Percentiles rank a stretch among this genome's conserved stretches.
phyloP scores from a whole-genome alignment of 352 stramenopile species.

The Phytophthora sojae region DNA sequence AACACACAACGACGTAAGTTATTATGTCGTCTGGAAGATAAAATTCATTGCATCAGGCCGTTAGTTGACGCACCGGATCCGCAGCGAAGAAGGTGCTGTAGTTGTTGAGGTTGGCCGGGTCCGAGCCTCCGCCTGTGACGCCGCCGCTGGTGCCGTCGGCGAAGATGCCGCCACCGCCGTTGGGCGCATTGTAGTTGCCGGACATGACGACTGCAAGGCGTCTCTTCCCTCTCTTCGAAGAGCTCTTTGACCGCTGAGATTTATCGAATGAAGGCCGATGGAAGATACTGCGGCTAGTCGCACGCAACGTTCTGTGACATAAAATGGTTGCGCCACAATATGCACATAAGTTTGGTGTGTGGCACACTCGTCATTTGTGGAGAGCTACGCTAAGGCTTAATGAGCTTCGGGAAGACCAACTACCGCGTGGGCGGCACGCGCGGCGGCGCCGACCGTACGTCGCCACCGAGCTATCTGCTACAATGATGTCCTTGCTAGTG shows the following conservation, averaged over 20 bases:
- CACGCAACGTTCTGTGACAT: constrained; percentile 1
- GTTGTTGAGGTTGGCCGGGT: constrained; percentile 54
- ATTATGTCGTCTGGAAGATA: background rate
- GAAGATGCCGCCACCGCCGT: constrained; percentile 32
- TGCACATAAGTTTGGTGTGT: constrained; percentile 1
- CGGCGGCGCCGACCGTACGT: constrained; percentile 86
- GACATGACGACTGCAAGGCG: constrained; percentile 32
- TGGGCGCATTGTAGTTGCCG: constrained; percentile 40
- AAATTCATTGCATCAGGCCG: background rate
- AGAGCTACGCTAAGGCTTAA: constrained; percentile 20
- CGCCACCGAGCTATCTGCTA: background rate
- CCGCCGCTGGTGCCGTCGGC: constrained; percentile 28
- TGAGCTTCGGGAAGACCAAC: constrained; percentile 89
- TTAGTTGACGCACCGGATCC: constrained; percentile 51
- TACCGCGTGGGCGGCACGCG: constrained; percentile 89
- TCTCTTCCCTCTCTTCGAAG: background rate
- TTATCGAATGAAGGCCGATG: constrained; percentile 21
- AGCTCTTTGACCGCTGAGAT: constrained; percentile 22
- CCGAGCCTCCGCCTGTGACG: constrained; percentile 39
- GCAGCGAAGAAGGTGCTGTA: constrained; percentile 76
- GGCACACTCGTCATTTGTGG: background rate
- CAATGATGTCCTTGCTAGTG: background rate
- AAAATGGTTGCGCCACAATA: constrained; percentile 1
- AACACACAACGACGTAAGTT: background rate
- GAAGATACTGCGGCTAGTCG: constrained; percentile 19